These are phyloP conservation scores for Aspergillus saccharolyticus DNA, from an alignment of 495 filamentous ascomycete genomes.

Conservation along the genomic window DNA sequence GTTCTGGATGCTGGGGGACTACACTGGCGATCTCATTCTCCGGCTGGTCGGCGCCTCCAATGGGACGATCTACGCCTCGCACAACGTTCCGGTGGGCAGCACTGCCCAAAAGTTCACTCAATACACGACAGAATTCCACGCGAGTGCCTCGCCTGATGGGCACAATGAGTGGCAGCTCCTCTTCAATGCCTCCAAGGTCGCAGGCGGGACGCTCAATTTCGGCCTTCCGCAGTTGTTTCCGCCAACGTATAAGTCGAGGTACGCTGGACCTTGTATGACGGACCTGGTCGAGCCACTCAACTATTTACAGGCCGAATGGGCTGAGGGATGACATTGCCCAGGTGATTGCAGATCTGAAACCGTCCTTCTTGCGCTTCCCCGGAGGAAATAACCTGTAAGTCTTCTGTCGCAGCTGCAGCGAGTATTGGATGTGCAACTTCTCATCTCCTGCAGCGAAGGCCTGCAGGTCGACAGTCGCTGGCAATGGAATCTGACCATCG, in stretches of 20 bases:
- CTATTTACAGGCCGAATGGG: slow-evolving; percentile 50
- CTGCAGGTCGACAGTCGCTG: slow-evolving; percentile 42
- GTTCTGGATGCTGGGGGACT: slow-evolving; percentile 53
- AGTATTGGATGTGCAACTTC: background rate
- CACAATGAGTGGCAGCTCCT: slow-evolving; percentile 64
- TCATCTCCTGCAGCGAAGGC: slow-evolving; percentile 20
- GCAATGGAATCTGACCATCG: slow-evolving; percentile 67
- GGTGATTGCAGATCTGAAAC: slow-evolving; percentile 48
- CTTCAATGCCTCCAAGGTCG: slow-evolving; percentile 46
- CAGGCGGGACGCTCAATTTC: slow-evolving; percentile 51
- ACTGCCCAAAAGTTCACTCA: slow-evolving; percentile 23
- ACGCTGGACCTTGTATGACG: background rate
- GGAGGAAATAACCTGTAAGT: slow-evolving; percentile 59
- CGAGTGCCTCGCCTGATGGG: slow-evolving; percentile 48
- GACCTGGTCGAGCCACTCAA: background rate
- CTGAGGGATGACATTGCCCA: slow-evolving; percentile 55
- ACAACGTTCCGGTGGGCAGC: slow-evolving; percentile 32
- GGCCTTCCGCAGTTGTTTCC: slow-evolving; percentile 63
- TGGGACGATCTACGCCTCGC: slow-evolving; percentile 31
- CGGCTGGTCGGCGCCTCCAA: slow-evolving; percentile 31
- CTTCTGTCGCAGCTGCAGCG: background rate
- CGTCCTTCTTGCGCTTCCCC: slow-evolving; percentile 57
- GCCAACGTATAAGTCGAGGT: slow-evolving; percentile 46
- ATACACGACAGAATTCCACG: slow-evolving; percentile 31
- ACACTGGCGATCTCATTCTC: slow-evolving; percentile 24